Evolutionary conservation across 257 asterid genomes (phyloP).

Genomic region (Solanum raphanifolium): DNA sequence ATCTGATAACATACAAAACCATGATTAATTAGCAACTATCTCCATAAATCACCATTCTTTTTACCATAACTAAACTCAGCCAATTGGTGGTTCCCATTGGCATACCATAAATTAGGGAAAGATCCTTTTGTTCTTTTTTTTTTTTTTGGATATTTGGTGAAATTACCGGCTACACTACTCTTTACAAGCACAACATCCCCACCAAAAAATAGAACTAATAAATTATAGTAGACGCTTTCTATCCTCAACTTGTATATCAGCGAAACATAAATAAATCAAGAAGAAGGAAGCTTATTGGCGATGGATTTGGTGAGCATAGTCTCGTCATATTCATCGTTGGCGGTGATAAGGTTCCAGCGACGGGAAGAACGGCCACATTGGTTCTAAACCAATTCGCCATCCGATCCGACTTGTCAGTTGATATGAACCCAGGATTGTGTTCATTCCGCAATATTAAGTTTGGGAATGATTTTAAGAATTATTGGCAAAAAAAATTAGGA

Average conservation of each 20-base stretch:
- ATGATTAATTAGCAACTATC: not conserved
- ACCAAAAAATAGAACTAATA: not conserved
- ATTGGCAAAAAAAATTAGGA: no score
- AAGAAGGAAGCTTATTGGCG: not conserved
- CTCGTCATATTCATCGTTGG: constrained; percentile 10
- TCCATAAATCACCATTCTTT: not conserved
- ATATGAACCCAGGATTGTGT: not conserved
- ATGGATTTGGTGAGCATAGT: constrained; percentile 17
- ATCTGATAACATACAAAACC: not conserved
- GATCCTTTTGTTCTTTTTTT: not conserved
- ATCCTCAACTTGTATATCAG: not conserved
- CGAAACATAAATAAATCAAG: not conserved
- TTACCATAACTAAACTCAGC: not conserved
- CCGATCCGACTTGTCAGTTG: constrained; percentile 9
- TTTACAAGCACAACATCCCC: not conserved
- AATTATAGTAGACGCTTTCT: not conserved
- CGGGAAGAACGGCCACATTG: constrained; percentile 17
- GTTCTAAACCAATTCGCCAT: constrained; percentile 20
- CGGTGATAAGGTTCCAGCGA: not conserved
- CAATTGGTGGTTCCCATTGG: not conserved
- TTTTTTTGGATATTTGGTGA: not conserved
- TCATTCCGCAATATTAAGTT: constrained; percentile 1
- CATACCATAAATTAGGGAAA: no score
- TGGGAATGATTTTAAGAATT: no score
- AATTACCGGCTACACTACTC: not conserved